Evolutionary conservation across 2,329 filamentous ascomycete species (phyloP).

Genomic region (Neofusicoccum laricinum): DNA sequence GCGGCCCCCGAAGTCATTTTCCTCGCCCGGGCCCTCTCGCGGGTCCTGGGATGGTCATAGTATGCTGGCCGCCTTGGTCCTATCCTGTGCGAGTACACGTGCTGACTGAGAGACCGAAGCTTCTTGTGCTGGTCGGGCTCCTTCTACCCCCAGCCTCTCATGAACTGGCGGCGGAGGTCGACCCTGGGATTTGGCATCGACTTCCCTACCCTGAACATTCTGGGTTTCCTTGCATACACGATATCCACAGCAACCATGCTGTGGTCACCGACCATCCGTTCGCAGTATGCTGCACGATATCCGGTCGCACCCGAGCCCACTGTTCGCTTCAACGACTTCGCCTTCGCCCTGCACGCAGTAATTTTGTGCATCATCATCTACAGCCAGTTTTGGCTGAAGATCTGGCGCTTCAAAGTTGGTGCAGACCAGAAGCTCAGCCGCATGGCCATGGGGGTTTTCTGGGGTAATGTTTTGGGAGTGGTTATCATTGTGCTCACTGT

Average conservation of each 20-base stretch:
- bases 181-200: slow-evolving; percentile 85
- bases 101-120: neutral
- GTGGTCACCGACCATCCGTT: slow-evolving; percentile 72
- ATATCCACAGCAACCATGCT: slow-evolving; percentile 73
- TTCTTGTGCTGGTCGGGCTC: slow-evolving; percentile 60
- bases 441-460: slow-evolving; percentile 66
- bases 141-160: slow-evolving; percentile 86
- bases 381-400: slow-evolving; percentile 67
- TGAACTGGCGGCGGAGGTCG: slow-evolving; percentile 73
- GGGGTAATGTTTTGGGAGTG: slow-evolving; percentile 62
- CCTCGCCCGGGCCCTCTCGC: slow-evolving; percentile 32
- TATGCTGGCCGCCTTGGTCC: neutral
- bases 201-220: slow-evolving; percentile 73
- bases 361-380: slow-evolving; percentile 69
- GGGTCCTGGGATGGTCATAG: slow-evolving; percentile 36
- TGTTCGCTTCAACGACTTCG: slow-evolving; percentile 84
- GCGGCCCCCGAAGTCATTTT: slow-evolving; percentile 25
- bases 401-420: slow-evolving; percentile 74
- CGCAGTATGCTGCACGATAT: slow-evolving; percentile 81
- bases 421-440: slow-evolving; percentile 53
- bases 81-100: neutral
- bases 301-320: slow-evolving; percentile 71
- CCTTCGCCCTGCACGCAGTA: slow-evolving; percentile 80
- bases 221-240: slow-evolving; percentile 73
- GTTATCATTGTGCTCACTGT: slow-evolving; percentile 49